These are phyloP conservation scores for Gautieria morchelliformis DNA, from an alignment of 768 basidiomycete species.

Conservation along the genomic window DNA sequence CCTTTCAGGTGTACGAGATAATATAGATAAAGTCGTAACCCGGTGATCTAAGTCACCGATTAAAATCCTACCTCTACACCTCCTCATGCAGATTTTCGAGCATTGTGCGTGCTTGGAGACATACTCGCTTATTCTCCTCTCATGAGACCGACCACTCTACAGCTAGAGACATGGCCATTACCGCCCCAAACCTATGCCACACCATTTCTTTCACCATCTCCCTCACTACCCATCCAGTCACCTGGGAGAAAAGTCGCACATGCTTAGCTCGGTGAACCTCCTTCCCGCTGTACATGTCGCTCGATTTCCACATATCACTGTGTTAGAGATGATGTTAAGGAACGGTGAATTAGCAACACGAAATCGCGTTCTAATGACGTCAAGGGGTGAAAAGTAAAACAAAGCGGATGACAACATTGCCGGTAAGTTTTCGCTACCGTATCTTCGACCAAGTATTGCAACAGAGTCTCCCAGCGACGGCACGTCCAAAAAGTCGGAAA, in stretches of 20 bases:
- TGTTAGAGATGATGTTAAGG: too few relatives aligned
- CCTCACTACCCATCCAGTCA: slow-evolving; percentile 23
- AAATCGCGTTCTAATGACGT: too few relatives aligned
- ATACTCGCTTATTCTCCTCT: slow-evolving; percentile 39
- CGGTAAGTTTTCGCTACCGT: too few relatives aligned
- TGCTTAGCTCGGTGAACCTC: slow-evolving; percentile 48
- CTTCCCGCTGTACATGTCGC: slow-evolving; percentile 44
- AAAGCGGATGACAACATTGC: too few relatives aligned
- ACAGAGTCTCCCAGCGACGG: too few relatives aligned
- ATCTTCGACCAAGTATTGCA: too few relatives aligned
- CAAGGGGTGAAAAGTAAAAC: too few relatives aligned
- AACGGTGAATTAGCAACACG: too few relatives aligned
- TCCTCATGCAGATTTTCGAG: slow-evolving; percentile 54
- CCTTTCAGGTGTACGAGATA: too few relatives aligned
- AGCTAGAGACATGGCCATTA: slow-evolving; percentile 50
- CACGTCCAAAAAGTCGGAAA: too few relatives aligned
- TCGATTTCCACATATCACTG: too few relatives aligned
- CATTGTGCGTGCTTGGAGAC: slow-evolving; percentile 32
- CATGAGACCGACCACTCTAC: slow-evolving; percentile 44
- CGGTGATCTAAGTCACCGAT: slow-evolving; percentile 11
- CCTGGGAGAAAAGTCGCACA: slow-evolving; percentile 38
- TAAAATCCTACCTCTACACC: slow-evolving; percentile 42
- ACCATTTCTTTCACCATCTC: slow-evolving; percentile 41
- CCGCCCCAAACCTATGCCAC: slow-evolving; percentile 55
- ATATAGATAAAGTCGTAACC: neutral